Percentiles rank a stretch among this genome's conserved stretches.
These are phyloP conservation scores for Rhizophora mangle DNA, from an alignment of 345 rosid genomes.

Conservation along the genomic window DNA sequence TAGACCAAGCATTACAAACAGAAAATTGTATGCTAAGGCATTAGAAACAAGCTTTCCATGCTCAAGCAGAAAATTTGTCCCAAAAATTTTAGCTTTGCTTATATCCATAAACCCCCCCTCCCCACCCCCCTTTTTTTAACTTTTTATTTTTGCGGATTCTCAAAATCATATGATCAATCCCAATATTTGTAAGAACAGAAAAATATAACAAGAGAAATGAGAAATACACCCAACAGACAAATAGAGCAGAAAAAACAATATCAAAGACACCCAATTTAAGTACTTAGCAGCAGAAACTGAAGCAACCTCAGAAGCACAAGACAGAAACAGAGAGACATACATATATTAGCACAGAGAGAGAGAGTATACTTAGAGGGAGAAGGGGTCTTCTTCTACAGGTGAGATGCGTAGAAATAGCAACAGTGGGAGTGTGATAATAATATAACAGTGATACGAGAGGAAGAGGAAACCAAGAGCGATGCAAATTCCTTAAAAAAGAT, in stretches of 20 bases:
- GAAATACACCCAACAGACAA: not conserved
- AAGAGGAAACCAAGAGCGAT: not conserved
- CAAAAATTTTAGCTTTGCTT: no score
- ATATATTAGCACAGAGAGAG: not conserved
- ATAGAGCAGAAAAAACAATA: not conserved
- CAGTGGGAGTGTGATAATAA: not conserved
- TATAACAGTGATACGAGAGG: not conserved
- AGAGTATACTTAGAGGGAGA: conserved; percentile 33
- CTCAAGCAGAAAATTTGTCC: no score
- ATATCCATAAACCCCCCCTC: no score
- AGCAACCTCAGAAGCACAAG: not conserved
- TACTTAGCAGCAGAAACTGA: not conserved
- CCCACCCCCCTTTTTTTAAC: no score
- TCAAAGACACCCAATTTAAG: not conserved
- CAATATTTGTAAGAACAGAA: no score
- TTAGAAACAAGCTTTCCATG: no score
- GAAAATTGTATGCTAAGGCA: no score
- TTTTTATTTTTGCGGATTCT: no score
- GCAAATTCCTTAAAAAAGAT: no score
- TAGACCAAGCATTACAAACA: no score
- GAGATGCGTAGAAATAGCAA: conserved; percentile 10
- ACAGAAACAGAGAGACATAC: not conserved
- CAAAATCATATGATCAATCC: no score
- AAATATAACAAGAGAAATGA: not conserved
- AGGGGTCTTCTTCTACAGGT: not conserved